A percentile compares a stretch with the other conserved stretches of the same genome.
These are phyloP conservation scores for Ramaria sp. DNA, from an alignment of 768 basidiomycete species.

Conservation along the genomic window DNA sequence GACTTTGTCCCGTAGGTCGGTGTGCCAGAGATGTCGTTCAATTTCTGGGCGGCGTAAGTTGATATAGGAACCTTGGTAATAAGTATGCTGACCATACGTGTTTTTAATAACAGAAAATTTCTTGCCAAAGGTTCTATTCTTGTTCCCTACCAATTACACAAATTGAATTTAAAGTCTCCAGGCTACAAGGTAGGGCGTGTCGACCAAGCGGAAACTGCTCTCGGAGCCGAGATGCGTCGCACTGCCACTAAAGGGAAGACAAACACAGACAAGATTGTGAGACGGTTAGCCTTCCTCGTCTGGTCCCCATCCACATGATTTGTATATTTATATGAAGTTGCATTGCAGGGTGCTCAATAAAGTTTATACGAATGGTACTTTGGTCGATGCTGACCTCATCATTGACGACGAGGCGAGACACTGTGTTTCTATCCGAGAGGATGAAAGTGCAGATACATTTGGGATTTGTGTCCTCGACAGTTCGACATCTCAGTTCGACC, in stretches of 20 bases:
- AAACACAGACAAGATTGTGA: constrained; percentile 75
- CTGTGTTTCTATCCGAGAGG: constrained; percentile 81
- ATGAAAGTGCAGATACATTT: constrained; percentile 41
- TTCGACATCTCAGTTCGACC: constrained; percentile 88
- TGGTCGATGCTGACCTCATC: constrained; percentile 82
- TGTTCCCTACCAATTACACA: background rate
- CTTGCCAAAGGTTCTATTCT: constrained; percentile 52
- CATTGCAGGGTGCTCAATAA: constrained; percentile 72
- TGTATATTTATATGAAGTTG: background rate
- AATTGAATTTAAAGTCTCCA: constrained; percentile 17
- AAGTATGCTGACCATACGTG: background rate
- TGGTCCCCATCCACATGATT: background rate
- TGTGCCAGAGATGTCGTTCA: constrained; percentile 89
- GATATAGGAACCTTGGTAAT: background rate
- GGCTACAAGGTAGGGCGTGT: constrained; percentile 95
- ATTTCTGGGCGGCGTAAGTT: constrained; percentile 82
- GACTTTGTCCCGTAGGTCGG: constrained; percentile 52
- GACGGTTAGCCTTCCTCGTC: constrained; percentile 35
- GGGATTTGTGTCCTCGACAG: constrained; percentile 91
- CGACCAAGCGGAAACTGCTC: constrained; percentile 92
- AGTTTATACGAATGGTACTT: constrained; percentile 93
- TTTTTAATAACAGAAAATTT: constrained; percentile 50
- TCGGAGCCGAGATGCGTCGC: constrained; percentile 92
- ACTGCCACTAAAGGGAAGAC: constrained; percentile 54
- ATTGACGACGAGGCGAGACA: constrained; percentile 92